Percentiles rank a stretch among this genome's conserved stretches.
These are phyloP conservation scores for Cercospora janseana DNA, from an alignment of 2,329 filamentous ascomycete species.

Conservation along the genomic window DNA sequence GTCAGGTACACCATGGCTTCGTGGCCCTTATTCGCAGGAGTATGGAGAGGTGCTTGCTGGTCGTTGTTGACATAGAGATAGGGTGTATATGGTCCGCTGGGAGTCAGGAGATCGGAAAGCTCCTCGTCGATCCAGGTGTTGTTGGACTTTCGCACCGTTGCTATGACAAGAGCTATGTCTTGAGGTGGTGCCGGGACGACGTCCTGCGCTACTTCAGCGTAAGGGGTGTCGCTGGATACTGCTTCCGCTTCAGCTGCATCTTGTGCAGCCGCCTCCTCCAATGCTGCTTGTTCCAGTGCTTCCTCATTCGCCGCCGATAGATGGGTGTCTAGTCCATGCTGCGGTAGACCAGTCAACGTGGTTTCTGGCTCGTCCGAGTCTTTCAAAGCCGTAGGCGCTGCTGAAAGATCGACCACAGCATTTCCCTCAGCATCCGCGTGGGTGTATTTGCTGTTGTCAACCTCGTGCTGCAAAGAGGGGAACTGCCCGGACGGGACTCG, in stretches of 20 bases:
- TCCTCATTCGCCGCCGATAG: background rate
- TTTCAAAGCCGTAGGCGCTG: background rate
- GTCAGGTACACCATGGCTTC: slow-evolving; percentile 63
- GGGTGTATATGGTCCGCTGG: slow-evolving; percentile 14
- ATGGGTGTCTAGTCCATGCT: background rate
- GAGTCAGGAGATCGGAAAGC: slow-evolving; percentile 21
- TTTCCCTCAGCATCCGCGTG: background rate
- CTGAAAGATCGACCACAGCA: background rate
- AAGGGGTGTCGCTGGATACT: background rate
- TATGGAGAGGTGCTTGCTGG: slow-evolving; percentile 46
- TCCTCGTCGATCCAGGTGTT: slow-evolving; percentile 24
- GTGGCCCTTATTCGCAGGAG: slow-evolving; percentile 59
- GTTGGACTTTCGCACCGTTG: slow-evolving; percentile 18
- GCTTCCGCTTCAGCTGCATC: background rate
- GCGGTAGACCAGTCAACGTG: background rate
- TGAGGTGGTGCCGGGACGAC: too few species aligned
- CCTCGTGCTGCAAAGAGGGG: background rate
- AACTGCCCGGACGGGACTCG: background rate
- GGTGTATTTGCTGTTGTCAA: background rate
- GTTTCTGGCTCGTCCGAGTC: background rate
- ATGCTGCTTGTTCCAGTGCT: too few species aligned
- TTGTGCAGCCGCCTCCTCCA: too few species aligned
- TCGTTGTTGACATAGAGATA: slow-evolving; percentile 26
- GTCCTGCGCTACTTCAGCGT: background rate
- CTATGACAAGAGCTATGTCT: slow-evolving; percentile 21